Evolutionary conservation across 352 stramenopile genomes (phyloP), one percentile per base, ranked within the genome.

Genomic region (Globisporangium solare): DNA sequence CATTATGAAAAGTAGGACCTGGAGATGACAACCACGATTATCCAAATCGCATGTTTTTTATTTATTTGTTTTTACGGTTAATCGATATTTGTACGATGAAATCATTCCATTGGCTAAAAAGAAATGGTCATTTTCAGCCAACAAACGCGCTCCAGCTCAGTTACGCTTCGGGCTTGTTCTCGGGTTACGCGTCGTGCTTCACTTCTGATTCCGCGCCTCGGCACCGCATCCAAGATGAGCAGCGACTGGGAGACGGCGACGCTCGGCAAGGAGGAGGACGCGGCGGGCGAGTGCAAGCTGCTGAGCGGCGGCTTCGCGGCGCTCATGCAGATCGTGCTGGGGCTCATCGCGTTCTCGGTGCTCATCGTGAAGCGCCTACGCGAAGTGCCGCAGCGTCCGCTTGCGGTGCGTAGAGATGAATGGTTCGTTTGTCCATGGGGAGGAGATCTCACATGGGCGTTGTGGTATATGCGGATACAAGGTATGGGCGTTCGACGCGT

Each of bases 401-500:
- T 95, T n/a, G 69, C 69, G 45, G 80, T 92, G 54, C 62, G 63
- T 63, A n/a, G 5, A 14, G n/a, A 45, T 35, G 43, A 18, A 27
- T 55, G n/a, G n/a, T n/a, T n/a, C n/a, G n/a, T n/a, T n/a, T n/a
- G n/a, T 54, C 37, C 10, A 14, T 31, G 27, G 27, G 21, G n/a
- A n/a, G n/a, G n/a, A n/a, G n/a, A n/a, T n/a, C 20, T 51, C 35
- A 47, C 37, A 37, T 24, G 1, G 41, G 18, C 60, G n/a, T 12
- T 48, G 7, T 51, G 37, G 49, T 17, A 40, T 40, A 50, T 22
- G 22, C 48, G 51, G 20, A 15, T 63, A 10, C 51, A 88, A 88
- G 76, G 64, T 95, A 7, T 95, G 86, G 86, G 69, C 74, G 6
- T 92, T 94, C 63, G 86, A 95, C 53, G 83, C 84, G 20, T 84